These are phyloP conservation scores for Basidiobolus meristosporus DNA, from an alignment of 371 early-diverging fungal genomes.

Conservation along the genomic window DNA sequence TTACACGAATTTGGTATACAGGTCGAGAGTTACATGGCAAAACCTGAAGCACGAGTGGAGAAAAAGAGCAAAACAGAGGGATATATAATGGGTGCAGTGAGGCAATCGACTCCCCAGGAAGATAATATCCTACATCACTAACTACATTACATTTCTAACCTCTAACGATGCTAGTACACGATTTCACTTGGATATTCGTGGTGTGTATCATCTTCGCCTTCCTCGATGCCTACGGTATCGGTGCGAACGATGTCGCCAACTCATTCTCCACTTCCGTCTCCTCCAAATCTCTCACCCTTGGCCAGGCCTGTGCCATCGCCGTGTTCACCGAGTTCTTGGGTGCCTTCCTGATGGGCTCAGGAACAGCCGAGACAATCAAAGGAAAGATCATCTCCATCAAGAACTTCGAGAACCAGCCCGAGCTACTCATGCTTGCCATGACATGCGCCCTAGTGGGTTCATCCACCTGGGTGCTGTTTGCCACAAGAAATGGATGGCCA, in stretches of 20 bases:
- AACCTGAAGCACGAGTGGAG: too few relatives aligned
- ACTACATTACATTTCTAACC: too few relatives aligned
- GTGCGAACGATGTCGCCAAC: conserved; percentile 84
- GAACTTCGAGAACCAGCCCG: conserved; percentile 31
- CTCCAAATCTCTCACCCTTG: conserved; percentile 51
- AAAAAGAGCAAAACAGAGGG: too few relatives aligned
- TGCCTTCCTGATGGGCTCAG: conserved; percentile 61
- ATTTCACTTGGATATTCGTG: conserved; percentile 49
- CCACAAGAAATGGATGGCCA: conserved; percentile 51
- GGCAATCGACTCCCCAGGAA: too few relatives aligned
- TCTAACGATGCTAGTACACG: too few relatives aligned
- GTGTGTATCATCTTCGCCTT: conserved; percentile 44
- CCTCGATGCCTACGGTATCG: conserved; percentile 48
- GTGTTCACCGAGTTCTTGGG: conserved; percentile 72
- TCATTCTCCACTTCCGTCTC: conserved; percentile 72
- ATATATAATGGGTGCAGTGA: too few relatives aligned
- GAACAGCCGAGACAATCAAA: conserved; percentile 56
- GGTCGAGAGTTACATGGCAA: too few relatives aligned
- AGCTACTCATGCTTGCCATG: conserved; percentile 66
- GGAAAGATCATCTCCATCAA: conserved; percentile 36
- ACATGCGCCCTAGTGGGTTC: conserved; percentile 61
- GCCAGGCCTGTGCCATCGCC: conserved; percentile 57
- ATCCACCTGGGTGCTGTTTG: conserved; percentile 53
- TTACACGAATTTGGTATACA: too few relatives aligned
- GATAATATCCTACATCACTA: too few relatives aligned